Percentiles rank a stretch among this genome's conserved stretches.
Conservation (phyloP, 306 rosid species). For the Boehmeria nivea region DNA sequence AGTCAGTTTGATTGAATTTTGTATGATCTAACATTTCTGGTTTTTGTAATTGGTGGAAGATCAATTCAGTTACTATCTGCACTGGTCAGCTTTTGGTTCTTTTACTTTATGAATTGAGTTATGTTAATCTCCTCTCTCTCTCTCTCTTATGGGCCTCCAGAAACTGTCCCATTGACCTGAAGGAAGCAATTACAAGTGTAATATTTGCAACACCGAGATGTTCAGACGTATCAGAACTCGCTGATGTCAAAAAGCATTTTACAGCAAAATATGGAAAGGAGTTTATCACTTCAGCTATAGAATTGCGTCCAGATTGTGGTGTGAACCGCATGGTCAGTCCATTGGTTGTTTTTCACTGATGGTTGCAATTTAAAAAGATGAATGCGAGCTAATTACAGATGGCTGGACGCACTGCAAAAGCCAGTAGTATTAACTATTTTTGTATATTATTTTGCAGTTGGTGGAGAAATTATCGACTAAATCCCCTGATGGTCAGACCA, state of each 20-base stretch:
- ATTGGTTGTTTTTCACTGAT: neutral
- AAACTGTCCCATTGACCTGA: slow-evolving; percentile 81
- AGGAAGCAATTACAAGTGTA: slow-evolving; percentile 88
- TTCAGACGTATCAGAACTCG: slow-evolving; percentile 79
- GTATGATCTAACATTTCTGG: neutral
- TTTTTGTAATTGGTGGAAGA: neutral
- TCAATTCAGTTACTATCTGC: too few relatives aligned
- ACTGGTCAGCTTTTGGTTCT: neutral
- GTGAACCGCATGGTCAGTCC: slow-evolving; percentile 81
- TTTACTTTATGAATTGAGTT: neutral
- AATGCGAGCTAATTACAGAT: neutral
- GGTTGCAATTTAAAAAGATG: slow-evolving; percentile 3
- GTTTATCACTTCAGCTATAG: slow-evolving; percentile 64
- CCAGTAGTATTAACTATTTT: slow-evolving; percentile 21
- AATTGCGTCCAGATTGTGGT: slow-evolving; percentile 93
- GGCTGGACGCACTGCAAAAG: too few relatives aligned
- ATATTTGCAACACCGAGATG: slow-evolving; percentile 91
- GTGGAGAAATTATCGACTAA: slow-evolving; percentile 88
- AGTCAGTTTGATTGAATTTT: slow-evolving; percentile 5
- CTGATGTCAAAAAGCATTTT: slow-evolving; percentile 69
- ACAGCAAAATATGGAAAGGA: slow-evolving; percentile 86
- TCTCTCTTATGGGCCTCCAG: slow-evolving; percentile 24
- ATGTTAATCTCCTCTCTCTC: slow-evolving; percentile 13
- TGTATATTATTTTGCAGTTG: slow-evolving; percentile 47
- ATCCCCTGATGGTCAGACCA: slow-evolving; percentile 86